Conservation (phyloP, 2,329 filamentous ascomycete species). For the Byssochlamys sp. region DNA sequence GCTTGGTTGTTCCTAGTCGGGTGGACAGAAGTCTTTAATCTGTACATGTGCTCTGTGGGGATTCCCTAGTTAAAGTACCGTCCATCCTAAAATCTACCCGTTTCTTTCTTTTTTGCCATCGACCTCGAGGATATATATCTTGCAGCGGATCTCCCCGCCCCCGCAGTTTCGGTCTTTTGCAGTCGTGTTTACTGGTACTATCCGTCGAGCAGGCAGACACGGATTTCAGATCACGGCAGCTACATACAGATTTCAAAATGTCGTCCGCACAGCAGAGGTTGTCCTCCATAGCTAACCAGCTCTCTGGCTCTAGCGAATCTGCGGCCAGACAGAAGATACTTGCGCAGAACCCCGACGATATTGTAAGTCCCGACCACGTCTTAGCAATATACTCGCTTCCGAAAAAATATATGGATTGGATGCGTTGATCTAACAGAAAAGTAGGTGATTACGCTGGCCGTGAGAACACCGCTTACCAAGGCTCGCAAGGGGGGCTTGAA, state of each 20-base stretch:
- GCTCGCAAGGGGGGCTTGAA: conserved; percentile 33
- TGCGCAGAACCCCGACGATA: conserved; percentile 29
- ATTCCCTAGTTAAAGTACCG: neutral
- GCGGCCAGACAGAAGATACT: conserved; percentile 23
- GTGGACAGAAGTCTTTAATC: neutral
- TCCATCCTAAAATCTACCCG: neutral
- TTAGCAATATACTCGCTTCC: neutral
- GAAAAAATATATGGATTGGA: neutral
- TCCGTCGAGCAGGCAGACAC: neutral
- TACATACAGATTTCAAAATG: conserved; percentile 15
- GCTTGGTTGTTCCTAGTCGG: neutral
- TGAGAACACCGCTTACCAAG: conserved; percentile 31
- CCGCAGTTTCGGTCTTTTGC: neutral
- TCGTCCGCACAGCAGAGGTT: conserved; percentile 31
- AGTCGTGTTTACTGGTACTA: neutral
- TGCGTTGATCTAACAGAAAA: conserved; percentile 1
- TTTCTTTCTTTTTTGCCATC: neutral
- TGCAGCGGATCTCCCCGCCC: neutral
- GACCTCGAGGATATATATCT: neutral
- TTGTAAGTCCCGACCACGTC: conserved; percentile 20
- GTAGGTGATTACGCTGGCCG: conserved; percentile 33
- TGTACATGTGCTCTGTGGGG: neutral
- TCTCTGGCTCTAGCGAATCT: conserved; percentile 20
- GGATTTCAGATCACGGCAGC: neutral
- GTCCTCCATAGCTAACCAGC: conserved; percentile 33